Conservation (phyloP, 2,329 filamentous ascomycete genomes). For the Trichoderma atrobrunneum region DNA sequence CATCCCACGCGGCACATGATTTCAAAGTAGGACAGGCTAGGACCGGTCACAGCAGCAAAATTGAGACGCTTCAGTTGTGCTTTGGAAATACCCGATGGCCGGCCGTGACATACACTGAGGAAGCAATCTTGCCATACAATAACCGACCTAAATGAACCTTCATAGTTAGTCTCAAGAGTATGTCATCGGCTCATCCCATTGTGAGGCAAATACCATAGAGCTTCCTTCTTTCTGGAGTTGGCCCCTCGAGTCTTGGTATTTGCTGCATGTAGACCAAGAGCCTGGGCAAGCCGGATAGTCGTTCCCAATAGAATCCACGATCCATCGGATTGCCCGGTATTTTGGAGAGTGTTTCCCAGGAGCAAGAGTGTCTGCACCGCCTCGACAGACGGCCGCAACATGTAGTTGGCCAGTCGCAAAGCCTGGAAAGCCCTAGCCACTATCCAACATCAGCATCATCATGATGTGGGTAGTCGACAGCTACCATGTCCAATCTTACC, state of each 20-base stretch:
- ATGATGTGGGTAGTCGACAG: too few species aligned
- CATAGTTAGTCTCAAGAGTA: too few species aligned
- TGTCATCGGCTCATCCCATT: too few species aligned
- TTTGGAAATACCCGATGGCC: not conserved
- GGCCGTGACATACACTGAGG: not conserved
- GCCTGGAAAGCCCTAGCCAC: not conserved
- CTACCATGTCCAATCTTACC: too few species aligned
- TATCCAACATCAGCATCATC: not conserved
- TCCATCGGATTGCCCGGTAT: not conserved
- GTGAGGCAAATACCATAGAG: not conserved
- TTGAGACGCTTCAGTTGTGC: not conserved
- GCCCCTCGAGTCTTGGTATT: not conserved
- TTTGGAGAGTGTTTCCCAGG: not conserved
- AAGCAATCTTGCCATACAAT: not conserved
- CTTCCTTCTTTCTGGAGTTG: not conserved
- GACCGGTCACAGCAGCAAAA: too few species aligned
- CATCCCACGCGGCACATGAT: not conserved
- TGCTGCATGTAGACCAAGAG: not conserved
- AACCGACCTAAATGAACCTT: not conserved
- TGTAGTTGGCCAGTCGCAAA: not conserved
- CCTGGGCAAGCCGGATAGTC: not conserved
- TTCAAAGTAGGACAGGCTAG: not conserved
- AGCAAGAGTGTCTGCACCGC: not conserved
- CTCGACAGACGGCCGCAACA: not conserved
- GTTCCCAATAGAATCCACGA: not conserved